Conservation (phyloP, 768 basidiomycete species). For the Tephrocybe sp. region DNA sequence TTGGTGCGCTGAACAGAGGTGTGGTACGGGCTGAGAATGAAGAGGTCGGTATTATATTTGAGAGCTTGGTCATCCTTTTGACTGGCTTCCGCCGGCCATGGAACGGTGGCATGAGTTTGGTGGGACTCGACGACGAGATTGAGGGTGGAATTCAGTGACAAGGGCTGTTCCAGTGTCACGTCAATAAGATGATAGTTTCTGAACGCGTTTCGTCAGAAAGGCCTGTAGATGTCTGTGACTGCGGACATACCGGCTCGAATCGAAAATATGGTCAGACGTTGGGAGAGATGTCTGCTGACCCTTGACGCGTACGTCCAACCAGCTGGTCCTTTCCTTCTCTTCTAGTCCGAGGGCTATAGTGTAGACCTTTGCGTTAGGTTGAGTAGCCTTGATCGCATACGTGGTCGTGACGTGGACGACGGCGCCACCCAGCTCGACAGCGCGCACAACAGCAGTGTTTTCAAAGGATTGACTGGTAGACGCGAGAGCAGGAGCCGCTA, state of each 20-base stretch:
- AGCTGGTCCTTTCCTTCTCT: slow-evolving; percentile 70
- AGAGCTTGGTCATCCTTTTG: slow-evolving; percentile 82
- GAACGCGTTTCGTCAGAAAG: slow-evolving; percentile 12
- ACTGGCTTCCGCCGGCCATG: slow-evolving; percentile 71
- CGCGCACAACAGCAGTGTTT: slow-evolving; percentile 87
- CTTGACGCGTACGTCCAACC: slow-evolving; percentile 80
- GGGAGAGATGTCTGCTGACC: slow-evolving; percentile 57
- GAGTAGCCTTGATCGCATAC: slow-evolving; percentile 77
- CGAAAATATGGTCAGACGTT: slow-evolving; percentile 47
- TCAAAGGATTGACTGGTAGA: slow-evolving; percentile 60
- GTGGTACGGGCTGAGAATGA: slow-evolving; percentile 82
- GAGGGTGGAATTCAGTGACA: slow-evolving; percentile 58
- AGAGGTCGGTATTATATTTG: slow-evolving; percentile 73
- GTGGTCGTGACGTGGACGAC: slow-evolving; percentile 88
- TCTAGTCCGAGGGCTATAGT: slow-evolving; percentile 63
- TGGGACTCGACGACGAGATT: slow-evolving; percentile 81
- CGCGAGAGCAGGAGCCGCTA: slow-evolving; percentile 37
- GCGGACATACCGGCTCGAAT: slow-evolving; percentile 49
- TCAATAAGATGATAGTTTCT: slow-evolving; percentile 56
- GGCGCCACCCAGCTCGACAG: slow-evolving; percentile 87
- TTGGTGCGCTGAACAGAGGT: slow-evolving; percentile 86
- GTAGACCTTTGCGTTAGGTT: slow-evolving; percentile 60
- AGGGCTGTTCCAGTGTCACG: slow-evolving; percentile 60
- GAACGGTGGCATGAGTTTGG: slow-evolving; percentile 73
- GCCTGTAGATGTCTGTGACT: slow-evolving; percentile 1